phyloP scores from a whole-genome alignment of 1,139 yeast species.

The Blastobotrys ciferrii region DNA sequence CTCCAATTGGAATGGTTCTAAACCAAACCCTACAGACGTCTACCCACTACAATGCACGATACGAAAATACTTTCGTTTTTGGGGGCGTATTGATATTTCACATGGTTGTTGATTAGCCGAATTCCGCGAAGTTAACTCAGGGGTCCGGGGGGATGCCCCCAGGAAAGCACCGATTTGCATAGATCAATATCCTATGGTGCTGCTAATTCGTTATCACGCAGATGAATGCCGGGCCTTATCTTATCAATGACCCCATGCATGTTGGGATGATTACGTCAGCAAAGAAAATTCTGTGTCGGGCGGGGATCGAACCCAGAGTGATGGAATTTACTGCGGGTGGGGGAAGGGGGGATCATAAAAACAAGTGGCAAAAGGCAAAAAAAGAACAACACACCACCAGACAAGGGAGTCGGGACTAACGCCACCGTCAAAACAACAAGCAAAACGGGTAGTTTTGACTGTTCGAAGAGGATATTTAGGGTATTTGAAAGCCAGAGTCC shows the following conservation, averaged over 20 bases:
- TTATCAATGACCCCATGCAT: not conserved
- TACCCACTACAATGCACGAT: no score
- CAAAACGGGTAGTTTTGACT: constrained; percentile 2
- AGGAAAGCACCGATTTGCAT: no score
- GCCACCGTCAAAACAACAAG: constrained; percentile 7
- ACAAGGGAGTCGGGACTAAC: not conserved
- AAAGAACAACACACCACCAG: not conserved
- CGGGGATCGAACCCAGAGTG: constrained; percentile 6
- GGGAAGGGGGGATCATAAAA: not conserved
- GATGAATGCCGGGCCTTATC: no score
- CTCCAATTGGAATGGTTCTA: no score
- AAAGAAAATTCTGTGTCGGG: not conserved
- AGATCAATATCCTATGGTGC: no score
- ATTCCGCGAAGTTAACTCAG: no score
- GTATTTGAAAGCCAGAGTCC: constrained; percentile 1
- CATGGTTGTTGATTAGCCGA: no score
- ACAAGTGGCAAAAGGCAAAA: not conserved
- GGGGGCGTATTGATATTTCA: no score
- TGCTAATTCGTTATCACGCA: no score
- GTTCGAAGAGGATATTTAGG: constrained; percentile 1
- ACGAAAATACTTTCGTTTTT: no score
- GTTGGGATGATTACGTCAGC: not conserved
- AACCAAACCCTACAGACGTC: no score
- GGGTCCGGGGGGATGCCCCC: no score
- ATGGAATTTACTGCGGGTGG: not conserved